Evolutionary conservation across 2,329 filamentous ascomycete species (phyloP).

Genomic region (Neurospora crassa): DNA sequence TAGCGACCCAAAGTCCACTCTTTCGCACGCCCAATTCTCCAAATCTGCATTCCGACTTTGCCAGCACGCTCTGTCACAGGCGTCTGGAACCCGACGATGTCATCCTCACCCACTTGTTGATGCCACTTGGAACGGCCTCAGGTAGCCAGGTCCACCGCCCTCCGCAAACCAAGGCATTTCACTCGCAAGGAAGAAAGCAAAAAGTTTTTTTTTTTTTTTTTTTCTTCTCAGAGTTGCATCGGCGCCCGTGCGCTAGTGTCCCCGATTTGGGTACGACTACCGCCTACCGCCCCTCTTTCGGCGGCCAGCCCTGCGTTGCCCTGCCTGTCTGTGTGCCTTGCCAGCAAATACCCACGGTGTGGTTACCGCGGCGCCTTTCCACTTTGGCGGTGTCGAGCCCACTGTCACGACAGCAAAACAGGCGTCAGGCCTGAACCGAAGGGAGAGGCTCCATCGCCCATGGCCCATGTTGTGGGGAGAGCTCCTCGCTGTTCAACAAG

Average conservation of each 20-base stretch:
- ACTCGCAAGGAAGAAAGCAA: not conserved
- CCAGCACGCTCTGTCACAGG: not conserved
- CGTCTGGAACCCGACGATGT: not conserved
- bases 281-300: not conserved
- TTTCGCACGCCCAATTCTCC: not conserved
- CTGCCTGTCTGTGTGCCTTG: not conserved
- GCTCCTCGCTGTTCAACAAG: not conserved
- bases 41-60: not conserved
- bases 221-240: not conserved
- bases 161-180: not conserved
- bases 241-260: not conserved
- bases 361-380: not conserved
- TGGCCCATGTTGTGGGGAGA: not conserved
- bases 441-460: not conserved
- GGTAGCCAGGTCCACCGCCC: not conserved
- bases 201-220: not conserved
- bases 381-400: not conserved
- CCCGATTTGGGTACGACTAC: not conserved
- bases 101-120: not conserved
- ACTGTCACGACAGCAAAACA: not conserved
- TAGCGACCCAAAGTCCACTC: not conserved
- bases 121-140: not conserved
- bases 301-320: not conserved
- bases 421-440: not conserved
- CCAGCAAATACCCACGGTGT: not conserved